Evolutionary conservation across 768 basidiomycete genomes (phyloP).

Genomic region (Hericium alpestre): DNA sequence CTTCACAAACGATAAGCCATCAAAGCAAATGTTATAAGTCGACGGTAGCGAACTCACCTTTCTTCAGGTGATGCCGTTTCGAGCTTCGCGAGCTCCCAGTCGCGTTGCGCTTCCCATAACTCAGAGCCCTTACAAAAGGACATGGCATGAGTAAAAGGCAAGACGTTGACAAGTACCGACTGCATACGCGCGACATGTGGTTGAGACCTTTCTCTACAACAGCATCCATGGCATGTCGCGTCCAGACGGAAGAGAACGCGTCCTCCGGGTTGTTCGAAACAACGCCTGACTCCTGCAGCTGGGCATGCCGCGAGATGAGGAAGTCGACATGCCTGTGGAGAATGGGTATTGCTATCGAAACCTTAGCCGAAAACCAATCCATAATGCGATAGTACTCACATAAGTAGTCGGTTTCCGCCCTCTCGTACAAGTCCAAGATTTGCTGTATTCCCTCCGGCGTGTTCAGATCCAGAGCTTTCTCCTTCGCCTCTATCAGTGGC

Average conservation of each 20-base stretch:
- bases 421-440: constrained; percentile 48
- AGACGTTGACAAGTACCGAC: neutral
- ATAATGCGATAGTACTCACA: constrained; percentile 40
- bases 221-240: constrained; percentile 39
- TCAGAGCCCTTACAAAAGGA: constrained; percentile 42
- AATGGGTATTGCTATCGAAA: constrained; percentile 56
- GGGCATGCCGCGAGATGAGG: constrained; percentile 30
- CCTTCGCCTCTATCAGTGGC: constrained; percentile 50
- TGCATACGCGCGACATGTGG: constrained; percentile 54
- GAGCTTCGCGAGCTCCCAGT: constrained; percentile 65
- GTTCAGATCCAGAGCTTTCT: constrained; percentile 38
- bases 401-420: constrained; percentile 67
- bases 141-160: neutral
- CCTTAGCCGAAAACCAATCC: constrained; percentile 4
- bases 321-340: constrained; percentile 61
- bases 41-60: constrained; percentile 25
- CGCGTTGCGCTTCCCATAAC: constrained; percentile 61
- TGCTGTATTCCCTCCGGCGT: constrained; percentile 41
- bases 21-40: no score
- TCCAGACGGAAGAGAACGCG: constrained; percentile 54
- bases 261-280: constrained; percentile 44
- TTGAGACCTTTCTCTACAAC: constrained; percentile 45
- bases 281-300: constrained; percentile 24
- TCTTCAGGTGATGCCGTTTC: constrained; percentile 36
- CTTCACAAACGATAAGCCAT: constrained; percentile 17